phyloP scores from a whole-genome alignment of 1,139 yeast genomes.

The Casaregolazyma lundiana region DNA sequence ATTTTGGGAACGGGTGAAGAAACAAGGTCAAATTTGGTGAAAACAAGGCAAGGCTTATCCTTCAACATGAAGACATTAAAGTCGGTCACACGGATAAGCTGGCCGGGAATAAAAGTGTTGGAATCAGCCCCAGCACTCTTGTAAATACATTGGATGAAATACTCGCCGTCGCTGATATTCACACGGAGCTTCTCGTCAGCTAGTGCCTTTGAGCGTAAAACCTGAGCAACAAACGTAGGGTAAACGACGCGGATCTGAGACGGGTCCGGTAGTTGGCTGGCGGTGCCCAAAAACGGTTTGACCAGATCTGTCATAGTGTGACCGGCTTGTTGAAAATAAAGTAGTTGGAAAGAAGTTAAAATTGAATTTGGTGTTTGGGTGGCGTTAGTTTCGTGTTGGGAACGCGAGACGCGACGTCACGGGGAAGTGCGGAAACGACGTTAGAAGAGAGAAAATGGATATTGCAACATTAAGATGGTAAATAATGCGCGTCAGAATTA shows the following conservation, averaged over 20 bases:
- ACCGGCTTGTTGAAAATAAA: background rate
- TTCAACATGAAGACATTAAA: slow-evolving; percentile 7
- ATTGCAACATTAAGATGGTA: too few relatives aligned
- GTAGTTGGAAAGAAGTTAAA: slow-evolving; percentile 1
- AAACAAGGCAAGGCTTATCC: slow-evolving; percentile 8
- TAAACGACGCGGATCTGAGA: slow-evolving; percentile 1
- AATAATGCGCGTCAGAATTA: too few relatives aligned
- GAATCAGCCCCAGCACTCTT: slow-evolving; percentile 4
- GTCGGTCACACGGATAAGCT: slow-evolving; percentile 7
- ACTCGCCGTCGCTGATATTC: slow-evolving; percentile 12
- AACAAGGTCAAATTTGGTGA: slow-evolving; percentile 7
- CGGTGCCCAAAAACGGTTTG: slow-evolving; percentile 8
- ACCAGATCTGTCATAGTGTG: slow-evolving; percentile 2
- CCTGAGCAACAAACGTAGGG: slow-evolving; percentile 11
- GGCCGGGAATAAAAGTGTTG: slow-evolving; percentile 4
- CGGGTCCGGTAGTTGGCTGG: slow-evolving; percentile 4
- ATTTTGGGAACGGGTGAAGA: slow-evolving; percentile 7
- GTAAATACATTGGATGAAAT: slow-evolving; percentile 9
- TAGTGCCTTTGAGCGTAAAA: slow-evolving; percentile 6
- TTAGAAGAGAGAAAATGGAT: background rate
- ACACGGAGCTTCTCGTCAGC: slow-evolving; percentile 9
- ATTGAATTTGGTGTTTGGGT: background rate
- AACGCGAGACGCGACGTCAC: background rate
- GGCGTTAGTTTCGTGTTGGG: slow-evolving; percentile 10
- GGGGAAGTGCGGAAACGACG: background rate